Percentiles rank a stretch among this genome's conserved stretches.
These are phyloP conservation scores for Carex cristatella DNA, from an alignment of 176 grass and related monocot species.

Conservation along the genomic window DNA sequence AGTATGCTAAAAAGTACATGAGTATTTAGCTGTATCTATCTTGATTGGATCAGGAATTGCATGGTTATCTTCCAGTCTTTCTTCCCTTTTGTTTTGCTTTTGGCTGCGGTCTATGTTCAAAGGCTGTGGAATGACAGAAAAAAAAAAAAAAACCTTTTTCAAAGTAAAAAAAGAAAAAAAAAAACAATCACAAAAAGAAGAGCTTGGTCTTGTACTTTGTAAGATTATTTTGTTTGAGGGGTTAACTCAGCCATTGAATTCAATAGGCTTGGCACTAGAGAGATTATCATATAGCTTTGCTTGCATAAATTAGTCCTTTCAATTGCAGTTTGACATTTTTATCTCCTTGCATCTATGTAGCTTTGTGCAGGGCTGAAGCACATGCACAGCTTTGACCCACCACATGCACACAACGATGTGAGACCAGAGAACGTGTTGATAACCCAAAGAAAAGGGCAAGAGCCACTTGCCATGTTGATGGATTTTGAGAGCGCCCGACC, in stretches of 20 bases:
- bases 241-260: not conserved
- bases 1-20: not conserved
- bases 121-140: not conserved
- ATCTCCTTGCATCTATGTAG: conserved; percentile 33
- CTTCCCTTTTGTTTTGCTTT: not conserved
- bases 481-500: conserved; percentile 77
- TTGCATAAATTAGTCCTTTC: not conserved
- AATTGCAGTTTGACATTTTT: not conserved
- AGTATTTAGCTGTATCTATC: not conserved
- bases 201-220: not conserved
- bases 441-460: conserved; percentile 51
- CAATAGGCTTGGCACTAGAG: not conserved
- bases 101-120: not conserved
- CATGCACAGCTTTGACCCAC: conserved; percentile 88
- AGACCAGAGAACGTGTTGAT: conserved; percentile 81
- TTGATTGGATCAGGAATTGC: not conserved
- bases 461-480: conserved; percentile 75
- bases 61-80: not conserved
- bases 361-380: conserved; percentile 78
- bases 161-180: not conserved
- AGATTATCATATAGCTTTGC: not conserved
- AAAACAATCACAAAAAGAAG: not conserved
- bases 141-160: not conserved
- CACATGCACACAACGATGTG: conserved; percentile 78
- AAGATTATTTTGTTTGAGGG: not conserved